Evolutionary conservation across 495 filamentous ascomycete species (phyloP).

Genomic region (Aspergillus conjunctus): DNA sequence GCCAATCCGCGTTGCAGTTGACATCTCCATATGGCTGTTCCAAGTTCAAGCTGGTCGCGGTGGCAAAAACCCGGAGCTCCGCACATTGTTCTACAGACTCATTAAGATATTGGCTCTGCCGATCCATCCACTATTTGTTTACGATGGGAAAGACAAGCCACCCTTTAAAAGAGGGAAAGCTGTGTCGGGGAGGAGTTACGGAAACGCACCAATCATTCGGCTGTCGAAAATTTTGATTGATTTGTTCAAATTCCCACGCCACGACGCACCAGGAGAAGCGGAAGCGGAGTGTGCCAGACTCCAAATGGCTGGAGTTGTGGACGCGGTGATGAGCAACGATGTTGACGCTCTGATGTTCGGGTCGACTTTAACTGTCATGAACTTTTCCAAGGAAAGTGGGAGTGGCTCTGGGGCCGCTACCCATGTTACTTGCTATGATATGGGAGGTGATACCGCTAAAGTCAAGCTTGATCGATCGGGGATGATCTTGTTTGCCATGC

Average conservation of each 20-base stretch:
- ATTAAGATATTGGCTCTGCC: slow-evolving; percentile 76
- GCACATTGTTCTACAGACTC: slow-evolving; percentile 91
- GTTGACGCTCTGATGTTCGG: slow-evolving; percentile 99
- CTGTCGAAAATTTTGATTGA: slow-evolving; percentile 77
- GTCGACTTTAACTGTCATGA: slow-evolving; percentile 71
- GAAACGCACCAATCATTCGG: slow-evolving; percentile 52
- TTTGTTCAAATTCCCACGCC: slow-evolving; percentile 80
- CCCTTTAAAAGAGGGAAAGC: slow-evolving; percentile 80
- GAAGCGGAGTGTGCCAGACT: slow-evolving; percentile 94
- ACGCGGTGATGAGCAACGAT: slow-evolving; percentile 95
- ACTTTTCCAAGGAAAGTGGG: slow-evolving; percentile 75
- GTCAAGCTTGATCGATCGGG: slow-evolving; percentile 74
- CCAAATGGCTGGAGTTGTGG: slow-evolving; percentile 82
- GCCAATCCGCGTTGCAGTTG: slow-evolving; percentile 86
- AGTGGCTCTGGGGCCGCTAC: slow-evolving; percentile 70
- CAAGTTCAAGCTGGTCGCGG: slow-evolving; percentile 85
- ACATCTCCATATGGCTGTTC: slow-evolving; percentile 97
- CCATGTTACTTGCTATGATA: slow-evolving; percentile 79
- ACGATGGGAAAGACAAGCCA: slow-evolving; percentile 90
- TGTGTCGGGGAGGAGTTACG: slow-evolving; percentile 40
- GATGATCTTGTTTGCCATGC: slow-evolving; percentile 92
- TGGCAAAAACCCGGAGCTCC: slow-evolving; percentile 85
- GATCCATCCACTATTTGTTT: slow-evolving; percentile 91
- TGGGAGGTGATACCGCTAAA: slow-evolving; percentile 42
- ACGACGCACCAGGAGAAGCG: slow-evolving; percentile 92